Conservation (phyloP, 2,329 filamentous ascomycete genomes). For the Tolypocladium endophyticum region DNA sequence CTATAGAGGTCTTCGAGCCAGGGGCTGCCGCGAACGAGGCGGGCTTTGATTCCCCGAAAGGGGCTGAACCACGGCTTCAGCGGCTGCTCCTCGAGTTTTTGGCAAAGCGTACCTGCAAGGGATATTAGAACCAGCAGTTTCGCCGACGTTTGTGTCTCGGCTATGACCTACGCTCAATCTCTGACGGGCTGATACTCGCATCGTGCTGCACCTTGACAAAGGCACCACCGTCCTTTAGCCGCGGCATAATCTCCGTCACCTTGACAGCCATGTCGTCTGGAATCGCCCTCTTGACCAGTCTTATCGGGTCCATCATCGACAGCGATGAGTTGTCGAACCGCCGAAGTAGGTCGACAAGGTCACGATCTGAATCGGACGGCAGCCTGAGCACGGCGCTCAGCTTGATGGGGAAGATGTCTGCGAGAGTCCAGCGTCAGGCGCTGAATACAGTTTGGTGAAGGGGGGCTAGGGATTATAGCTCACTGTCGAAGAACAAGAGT, state of each 20-base stretch:
- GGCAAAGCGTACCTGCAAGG: slow-evolving; percentile 38
- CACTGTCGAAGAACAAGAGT: slow-evolving; percentile 84
- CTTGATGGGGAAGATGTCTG: slow-evolving; percentile 76
- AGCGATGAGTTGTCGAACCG: slow-evolving; percentile 40
- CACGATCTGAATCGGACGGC: slow-evolving; percentile 36
- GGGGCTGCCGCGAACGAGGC: slow-evolving; percentile 70
- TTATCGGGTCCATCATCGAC: slow-evolving; percentile 41
- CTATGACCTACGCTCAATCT: slow-evolving; percentile 28
- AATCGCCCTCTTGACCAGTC: slow-evolving; percentile 49
- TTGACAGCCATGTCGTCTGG: slow-evolving; percentile 53
- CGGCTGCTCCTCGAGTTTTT: slow-evolving; percentile 56
- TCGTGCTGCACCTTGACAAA: slow-evolving; percentile 73
- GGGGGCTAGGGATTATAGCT: slow-evolving; percentile 13
- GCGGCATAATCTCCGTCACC: slow-evolving; percentile 71
- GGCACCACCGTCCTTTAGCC: slow-evolving; percentile 83
- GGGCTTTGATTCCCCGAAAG: slow-evolving; percentile 58
- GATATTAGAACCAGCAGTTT: background rate
- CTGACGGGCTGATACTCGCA: slow-evolving; percentile 22
- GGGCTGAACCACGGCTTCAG: slow-evolving; percentile 89
- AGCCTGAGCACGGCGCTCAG: slow-evolving; percentile 40
- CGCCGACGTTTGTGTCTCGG: background rate
- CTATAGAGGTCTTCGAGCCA: slow-evolving; percentile 92
- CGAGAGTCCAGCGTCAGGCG: background rate
- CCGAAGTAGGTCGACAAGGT: slow-evolving; percentile 39
- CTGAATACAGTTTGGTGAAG: background rate